Base-by-base conservation (phyloP, 1,139 yeast genomes). In the Kodamaea suecica region DNA sequence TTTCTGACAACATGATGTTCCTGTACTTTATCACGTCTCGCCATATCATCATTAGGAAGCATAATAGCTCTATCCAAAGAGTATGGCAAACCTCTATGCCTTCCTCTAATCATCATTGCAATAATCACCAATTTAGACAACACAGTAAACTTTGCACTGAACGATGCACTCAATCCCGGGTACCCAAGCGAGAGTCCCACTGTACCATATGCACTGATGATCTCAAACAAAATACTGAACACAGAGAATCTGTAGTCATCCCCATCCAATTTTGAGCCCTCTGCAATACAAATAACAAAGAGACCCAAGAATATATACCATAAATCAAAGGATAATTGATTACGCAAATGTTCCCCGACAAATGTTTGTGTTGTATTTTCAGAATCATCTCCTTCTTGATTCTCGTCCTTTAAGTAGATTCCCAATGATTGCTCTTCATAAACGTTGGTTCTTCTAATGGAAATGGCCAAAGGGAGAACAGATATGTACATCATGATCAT, bases 401-500 rank as follows among this genome's bases (percentile, higher is more conserved):
- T 55, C 16, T 63, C 67, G 10, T 63, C 63, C 28, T 72, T 73
- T 21, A 73, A 65, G 53, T 87, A 90, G 10, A 90, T 76, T 10
- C 98, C 98, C 41, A 92, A 65, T 0, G 96, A 84, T 55, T 88
- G 97, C 53, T 92, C 98, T 55, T 92, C 99, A 60, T 92, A 92
- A 32, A 92, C 99, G 56, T 92, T 92, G 15, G 98, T 92, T 55
- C 97, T 76, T 62, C 99, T 80, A 47, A 92, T 88, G 30, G 97
- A 86, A 49, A 92, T 92, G 27, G 98, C 98, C 51, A 92, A 67
- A 0, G 99, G 99, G 53, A 90, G 69, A 33, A 92, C 97, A 4
- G 97, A 90, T 20, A 94, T 87, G 63, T 94, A 92, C 98, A 92
- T 92, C 97, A 92, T 90, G 43, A 92, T 73, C 80, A 88, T 74